Evolutionary conservation across 768 basidiomycete species (phyloP).

Genomic region (Pleurotus eryngii): DNA sequence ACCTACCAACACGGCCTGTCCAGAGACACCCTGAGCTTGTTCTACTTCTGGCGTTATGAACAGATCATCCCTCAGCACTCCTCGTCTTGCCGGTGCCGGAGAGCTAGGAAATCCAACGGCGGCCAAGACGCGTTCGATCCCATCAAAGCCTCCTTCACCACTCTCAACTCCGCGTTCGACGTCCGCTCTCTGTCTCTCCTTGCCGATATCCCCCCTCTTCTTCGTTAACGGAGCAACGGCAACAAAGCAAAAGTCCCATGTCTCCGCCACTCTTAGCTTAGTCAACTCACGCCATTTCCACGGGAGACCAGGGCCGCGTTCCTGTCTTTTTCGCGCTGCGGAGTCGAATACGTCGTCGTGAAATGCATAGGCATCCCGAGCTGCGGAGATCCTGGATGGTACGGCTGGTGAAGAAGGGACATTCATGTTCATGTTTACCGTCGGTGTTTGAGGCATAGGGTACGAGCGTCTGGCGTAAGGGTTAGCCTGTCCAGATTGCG

Average conservation of each 20-base stretch:
- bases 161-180: constrained; percentile 9
- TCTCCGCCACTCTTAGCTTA: constrained; percentile 67
- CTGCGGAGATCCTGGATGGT: constrained; percentile 16
- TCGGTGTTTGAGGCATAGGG: constrained; percentile 6
- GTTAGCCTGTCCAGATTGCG: neutral
- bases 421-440: neutral
- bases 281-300: constrained; percentile 83
- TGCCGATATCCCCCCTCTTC: constrained; percentile 25
- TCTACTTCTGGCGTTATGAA: constrained; percentile 49
- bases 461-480: constrained; percentile 5
- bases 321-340: constrained; percentile 20
- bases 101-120: constrained; percentile 50
- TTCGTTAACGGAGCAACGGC: constrained; percentile 29
- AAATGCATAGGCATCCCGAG: neutral
- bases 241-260: constrained; percentile 74
- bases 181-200: constrained; percentile 26
- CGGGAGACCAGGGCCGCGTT: constrained; percentile 44
- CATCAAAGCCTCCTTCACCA: constrained; percentile 38
- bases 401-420: neutral
- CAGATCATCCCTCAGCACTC: constrained; percentile 59
- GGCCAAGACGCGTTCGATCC: constrained; percentile 58
- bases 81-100: constrained; percentile 53
- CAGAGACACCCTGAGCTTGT: constrained; percentile 16
- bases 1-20: constrained; percentile 24
- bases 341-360: constrained; percentile 5